Evolutionary conservation across 1,284 basidiomycete genomes (phyloP).

Genomic region (Tilletia setariae): DNA sequence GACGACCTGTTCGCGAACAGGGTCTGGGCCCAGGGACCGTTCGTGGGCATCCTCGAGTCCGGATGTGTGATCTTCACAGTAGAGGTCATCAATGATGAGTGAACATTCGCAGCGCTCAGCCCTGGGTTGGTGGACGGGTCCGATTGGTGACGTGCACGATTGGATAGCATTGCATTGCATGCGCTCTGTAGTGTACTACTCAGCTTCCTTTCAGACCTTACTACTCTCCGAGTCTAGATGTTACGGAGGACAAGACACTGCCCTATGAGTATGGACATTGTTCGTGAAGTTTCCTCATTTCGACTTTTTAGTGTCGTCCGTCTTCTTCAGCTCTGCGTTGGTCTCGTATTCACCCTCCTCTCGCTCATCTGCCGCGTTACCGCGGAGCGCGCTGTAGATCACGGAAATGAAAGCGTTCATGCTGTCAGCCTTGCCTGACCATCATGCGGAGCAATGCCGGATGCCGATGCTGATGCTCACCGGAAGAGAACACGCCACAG

Average conservation of each 20-base stretch:
- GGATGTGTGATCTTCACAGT: background rate
- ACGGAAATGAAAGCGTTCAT: background rate
- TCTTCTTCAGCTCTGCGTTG: conserved; percentile 26
- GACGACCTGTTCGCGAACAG: background rate
- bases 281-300: background rate
- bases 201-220: too few species aligned
- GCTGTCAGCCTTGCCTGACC: background rate
- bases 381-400: conserved; percentile 36
- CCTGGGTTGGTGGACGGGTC: too few species aligned
- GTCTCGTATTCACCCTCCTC: conserved; percentile 48
- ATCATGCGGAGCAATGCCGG: background rate
- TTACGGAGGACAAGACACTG: too few species aligned
- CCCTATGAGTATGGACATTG: too few species aligned
- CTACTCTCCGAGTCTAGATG: too few species aligned
- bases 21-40: background rate
- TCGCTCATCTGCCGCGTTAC: conserved; percentile 37
- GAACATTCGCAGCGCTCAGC: too few species aligned
- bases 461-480: too few species aligned
- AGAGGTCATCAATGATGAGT: background rate
- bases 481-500: conserved; percentile 50
- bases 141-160: too few species aligned
- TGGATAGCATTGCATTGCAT: too few species aligned
- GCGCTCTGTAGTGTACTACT: too few species aligned
- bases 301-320: conserved; percentile 31
- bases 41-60: background rate